Evolutionary conservation across 2,329 filamentous ascomycete species (phyloP), one percentile per base, ranked within the genome.

Genomic region (Diaporthe sp.): DNA sequence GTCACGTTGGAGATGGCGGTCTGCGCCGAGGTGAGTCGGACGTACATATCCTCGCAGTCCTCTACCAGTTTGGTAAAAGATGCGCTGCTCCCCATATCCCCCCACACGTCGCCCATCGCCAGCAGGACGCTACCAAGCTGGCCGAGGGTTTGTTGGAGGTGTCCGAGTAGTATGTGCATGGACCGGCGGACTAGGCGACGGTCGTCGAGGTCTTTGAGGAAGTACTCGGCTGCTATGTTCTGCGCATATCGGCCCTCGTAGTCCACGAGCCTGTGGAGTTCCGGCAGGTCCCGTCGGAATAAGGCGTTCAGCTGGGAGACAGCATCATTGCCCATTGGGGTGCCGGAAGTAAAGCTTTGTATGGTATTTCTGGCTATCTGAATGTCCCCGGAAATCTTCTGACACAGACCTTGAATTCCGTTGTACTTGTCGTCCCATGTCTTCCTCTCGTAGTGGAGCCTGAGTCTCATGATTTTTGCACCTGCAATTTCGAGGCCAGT

Each of bases 391-490:
- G 12, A 3, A 22, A 47, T n/a, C 22, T 2, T n/a, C 19, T 50
- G 10, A 25, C 39, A 47, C 3, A 30, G 1, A 22, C 6, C 2
- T n/a, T 22, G 19, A 15, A 65, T 65, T 8, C 2, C 4, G 2
- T 12, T 6, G 22, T 65, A 65, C 19, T 50, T 65, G 4, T 35
- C 27, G 27, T 65, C 39, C 59, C 59, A 65, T 4, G 59, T 65
- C 22, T n/a, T 47, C 19, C 27, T 65, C 12, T 65, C 59, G 59
- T 65, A 47, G 42, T 65, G 59, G 17, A 65, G 59, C 44, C 59
- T 65, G 42, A 65, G 27, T 6, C 42, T 65, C 59, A 65, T 15
- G 9, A 65, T 50, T 10, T 50, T 50, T 35, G 17, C 17, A 10
- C 5, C 59, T 50, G 42, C 59, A 13, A 47, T 32, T 1, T 65